Evolutionary conservation across 495 filamentous ascomycete species (phyloP), one percentile per base, ranked within the genome.

Genomic region (Pseudevernia furfuracea): DNA sequence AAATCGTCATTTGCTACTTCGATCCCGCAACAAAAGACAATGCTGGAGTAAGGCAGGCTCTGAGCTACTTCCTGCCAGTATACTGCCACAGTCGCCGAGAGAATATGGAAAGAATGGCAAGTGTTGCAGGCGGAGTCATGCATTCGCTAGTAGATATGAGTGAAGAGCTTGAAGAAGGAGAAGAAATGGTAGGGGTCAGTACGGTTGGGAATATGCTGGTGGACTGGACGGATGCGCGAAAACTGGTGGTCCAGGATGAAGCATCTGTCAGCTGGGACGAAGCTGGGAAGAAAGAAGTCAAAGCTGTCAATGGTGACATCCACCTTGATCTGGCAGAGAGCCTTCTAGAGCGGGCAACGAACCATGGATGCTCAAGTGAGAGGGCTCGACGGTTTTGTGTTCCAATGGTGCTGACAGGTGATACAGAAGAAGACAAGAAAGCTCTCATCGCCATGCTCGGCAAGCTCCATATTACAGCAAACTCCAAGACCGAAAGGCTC

Each of bases 161-260:
- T 3, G 81, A 84, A 64, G 78, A 82, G 44, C 65, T 89, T 30
- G 90, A 89, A 10, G 86, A 91, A 36, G 85, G 86, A 28, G 92
- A 94, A 63, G 82, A 89, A 57, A 96, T 94, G 82, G 87, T 94
- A 2, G 82, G 86, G 34, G 82, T 94, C 68, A 78, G 76, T 12
- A 82, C 86, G 37, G 88, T 96, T 39, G 83, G 86, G 36, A 87
- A 85, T 4, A 91, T 94, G 75, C 74, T 98, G 3, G 82, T 91
- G 2, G 94, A 98, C 71, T 98, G 94, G 94, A 97, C 94, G 6
- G 94, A 98, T 74, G 90, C 92, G 61, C 81, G 95, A 25, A 89
- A 92, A 70, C 88, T 92, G 61, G 87, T 94, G 59, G 83, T 86
- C 1, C 81, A 90, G 15, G 79, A 85, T 49, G 77, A 79, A 41